phyloP scores from a whole-genome alignment of 768 basidiomycete species.

The Kwoniella sp. region DNA sequence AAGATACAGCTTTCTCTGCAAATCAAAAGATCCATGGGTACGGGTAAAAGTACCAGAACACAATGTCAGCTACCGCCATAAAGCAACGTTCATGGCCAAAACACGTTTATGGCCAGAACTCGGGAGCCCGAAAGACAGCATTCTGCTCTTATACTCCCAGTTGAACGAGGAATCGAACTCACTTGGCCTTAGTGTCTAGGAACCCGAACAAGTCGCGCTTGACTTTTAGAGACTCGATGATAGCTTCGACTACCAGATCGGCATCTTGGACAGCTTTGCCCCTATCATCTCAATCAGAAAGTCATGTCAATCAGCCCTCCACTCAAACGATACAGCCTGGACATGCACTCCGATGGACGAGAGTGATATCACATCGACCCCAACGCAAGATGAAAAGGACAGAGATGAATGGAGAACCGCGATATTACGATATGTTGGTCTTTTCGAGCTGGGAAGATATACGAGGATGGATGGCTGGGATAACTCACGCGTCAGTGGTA shows the following conservation, averaged over 20 bases:
- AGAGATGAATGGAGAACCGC: too few species aligned
- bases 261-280: slow-evolving; percentile 51
- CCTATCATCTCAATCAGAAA: slow-evolving; percentile 16
- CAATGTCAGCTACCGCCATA: too few species aligned
- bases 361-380: too few species aligned
- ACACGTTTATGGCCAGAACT: too few species aligned
- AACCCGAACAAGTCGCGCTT: slow-evolving; percentile 58
- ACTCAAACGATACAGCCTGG: too few species aligned
- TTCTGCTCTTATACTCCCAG: not conserved
- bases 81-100: too few species aligned
- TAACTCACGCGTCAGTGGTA: slow-evolving; percentile 57
- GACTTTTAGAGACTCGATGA: slow-evolving; percentile 58
- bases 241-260: slow-evolving; percentile 59
- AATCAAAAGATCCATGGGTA: too few species aligned
- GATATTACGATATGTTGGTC: too few species aligned
- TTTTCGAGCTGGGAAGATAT: not conserved
- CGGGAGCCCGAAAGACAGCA: too few species aligned
- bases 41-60: not conserved
- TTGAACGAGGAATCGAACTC: slow-evolving; percentile 9
- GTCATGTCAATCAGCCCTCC: slow-evolving; percentile 7
- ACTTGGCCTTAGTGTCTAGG: slow-evolving; percentile 56
- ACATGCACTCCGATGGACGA: too few species aligned
- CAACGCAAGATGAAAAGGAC: too few species aligned
- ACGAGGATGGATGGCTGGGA: too few species aligned
- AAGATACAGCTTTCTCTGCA: slow-evolving; percentile 52